These are phyloP conservation scores for Batrachochytrium dendrobatidis DNA, from an alignment of 371 early-diverging fungal species.

Conservation along the genomic window DNA sequence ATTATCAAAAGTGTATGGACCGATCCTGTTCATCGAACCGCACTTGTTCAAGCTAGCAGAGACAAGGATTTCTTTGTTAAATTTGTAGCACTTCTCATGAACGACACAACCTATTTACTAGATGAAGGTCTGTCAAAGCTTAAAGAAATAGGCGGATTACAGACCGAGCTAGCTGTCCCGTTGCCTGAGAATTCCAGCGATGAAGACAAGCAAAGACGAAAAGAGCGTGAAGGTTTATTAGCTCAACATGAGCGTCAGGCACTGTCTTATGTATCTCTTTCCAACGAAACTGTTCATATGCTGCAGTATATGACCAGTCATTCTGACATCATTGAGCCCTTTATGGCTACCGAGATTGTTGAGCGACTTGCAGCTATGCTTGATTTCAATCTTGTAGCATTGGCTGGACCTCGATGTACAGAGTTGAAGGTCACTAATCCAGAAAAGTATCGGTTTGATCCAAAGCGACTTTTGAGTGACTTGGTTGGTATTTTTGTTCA, in stretches of 20 bases:
- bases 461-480: slow-evolving; percentile 76
- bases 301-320: slow-evolving; percentile 68
- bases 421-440: slow-evolving; percentile 82
- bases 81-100: slow-evolving; percentile 91
- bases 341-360: slow-evolving; percentile 84
- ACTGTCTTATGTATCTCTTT: slow-evolving; percentile 75
- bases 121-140: slow-evolving; percentile 88
- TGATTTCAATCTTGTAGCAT: slow-evolving; percentile 83
- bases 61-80: slow-evolving; percentile 66
- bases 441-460: slow-evolving; percentile 88
- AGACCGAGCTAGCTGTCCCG: slow-evolving; percentile 64
- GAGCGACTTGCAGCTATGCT: slow-evolving; percentile 94
- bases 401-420: slow-evolving; percentile 92
- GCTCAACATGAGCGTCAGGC: slow-evolving; percentile 77
- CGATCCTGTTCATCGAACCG: slow-evolving; percentile 37
- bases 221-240: slow-evolving; percentile 60
- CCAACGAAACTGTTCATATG: slow-evolving; percentile 91
- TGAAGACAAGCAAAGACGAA: slow-evolving; percentile 43
- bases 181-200: slow-evolving; percentile 2
- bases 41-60: slow-evolving; percentile 42
- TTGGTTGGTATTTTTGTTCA: slow-evolving; percentile 83
- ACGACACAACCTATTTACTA: slow-evolving; percentile 90
- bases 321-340: slow-evolving; percentile 71
- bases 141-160: slow-evolving; percentile 71
- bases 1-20: slow-evolving; percentile 83